Evolutionary conservation across 176 grass and related monocot species (phyloP).

Genomic region (Tillandsia fasciculata): DNA sequence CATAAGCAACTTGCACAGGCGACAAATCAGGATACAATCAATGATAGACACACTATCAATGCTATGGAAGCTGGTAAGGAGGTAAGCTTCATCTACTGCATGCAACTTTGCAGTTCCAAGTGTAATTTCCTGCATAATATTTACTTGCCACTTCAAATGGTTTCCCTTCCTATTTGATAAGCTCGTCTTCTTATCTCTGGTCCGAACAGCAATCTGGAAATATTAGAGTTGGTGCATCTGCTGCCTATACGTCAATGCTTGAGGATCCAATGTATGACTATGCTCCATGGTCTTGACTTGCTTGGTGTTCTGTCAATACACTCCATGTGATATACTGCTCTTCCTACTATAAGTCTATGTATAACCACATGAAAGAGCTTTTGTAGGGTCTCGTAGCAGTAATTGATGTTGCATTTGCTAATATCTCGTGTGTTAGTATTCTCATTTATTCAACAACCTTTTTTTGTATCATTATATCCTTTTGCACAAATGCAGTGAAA

Average conservation of each 20-base stretch:
- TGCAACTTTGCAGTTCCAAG: neutral
- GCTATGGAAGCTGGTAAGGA: conserved; percentile 24
- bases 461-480: neutral
- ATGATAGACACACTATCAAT: conserved; percentile 27
- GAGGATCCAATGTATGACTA: conserved; percentile 40
- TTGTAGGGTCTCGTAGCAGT: neutral
- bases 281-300: neutral
- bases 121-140: conserved; percentile 2
- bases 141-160: neutral
- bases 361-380: neutral
- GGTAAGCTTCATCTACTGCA: conserved; percentile 16
- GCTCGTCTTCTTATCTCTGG: conserved; percentile 8
- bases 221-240: conserved; percentile 20
- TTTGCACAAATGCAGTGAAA: conserved; percentile 31
- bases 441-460: conserved; percentile 4
- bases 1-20: conserved; percentile 37
- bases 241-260: conserved; percentile 25
- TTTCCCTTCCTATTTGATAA: conserved; percentile 7
- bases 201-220: conserved; percentile 29
- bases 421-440: neutral
- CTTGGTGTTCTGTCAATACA: conserved; percentile 11
- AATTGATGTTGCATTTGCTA: neutral
- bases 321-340: neutral
- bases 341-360: neutral
- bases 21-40: conserved; percentile 31